These are phyloP conservation scores for Didymella arachidicola DNA, from an alignment of 2,329 filamentous ascomycete genomes.

Conservation along the genomic window DNA sequence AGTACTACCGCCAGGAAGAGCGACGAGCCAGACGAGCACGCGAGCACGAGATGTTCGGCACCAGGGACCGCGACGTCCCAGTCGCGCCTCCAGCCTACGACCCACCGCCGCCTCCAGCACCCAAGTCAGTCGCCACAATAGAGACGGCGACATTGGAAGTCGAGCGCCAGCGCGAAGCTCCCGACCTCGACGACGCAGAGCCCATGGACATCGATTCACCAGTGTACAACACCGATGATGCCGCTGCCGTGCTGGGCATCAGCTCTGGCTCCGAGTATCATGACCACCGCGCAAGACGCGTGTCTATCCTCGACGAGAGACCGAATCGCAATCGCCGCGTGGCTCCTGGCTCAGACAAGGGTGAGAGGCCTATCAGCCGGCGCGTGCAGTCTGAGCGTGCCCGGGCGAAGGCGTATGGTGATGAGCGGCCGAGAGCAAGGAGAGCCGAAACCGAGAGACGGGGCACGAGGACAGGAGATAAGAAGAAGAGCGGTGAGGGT, in stretches of 20 bases:
- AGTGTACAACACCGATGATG: slow-evolving; percentile 33
- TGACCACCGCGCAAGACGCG: slow-evolving; percentile 35
- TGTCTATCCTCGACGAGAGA: slow-evolving; percentile 40
- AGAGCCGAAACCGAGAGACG: slow-evolving; percentile 28
- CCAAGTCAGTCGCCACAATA: slow-evolving; percentile 13
- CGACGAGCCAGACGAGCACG: slow-evolving; percentile 35
- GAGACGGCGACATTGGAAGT: slow-evolving; percentile 33
- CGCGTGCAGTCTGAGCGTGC: slow-evolving; percentile 41
- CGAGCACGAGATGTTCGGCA: slow-evolving; percentile 42
- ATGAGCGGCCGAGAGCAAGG: slow-evolving; percentile 34
- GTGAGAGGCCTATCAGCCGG: slow-evolving; percentile 39
- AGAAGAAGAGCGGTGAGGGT: slow-evolving; percentile 43
- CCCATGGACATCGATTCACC: slow-evolving; percentile 13
- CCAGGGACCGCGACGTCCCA: slow-evolving; percentile 36
- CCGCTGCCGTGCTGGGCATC: slow-evolving; percentile 36
- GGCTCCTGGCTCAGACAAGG: slow-evolving; percentile 38
- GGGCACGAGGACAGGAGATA: slow-evolving; percentile 26
- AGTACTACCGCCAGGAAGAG: slow-evolving; percentile 41
- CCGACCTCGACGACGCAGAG: slow-evolving; percentile 10
- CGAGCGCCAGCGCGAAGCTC: slow-evolving; percentile 3
- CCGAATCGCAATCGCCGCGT: slow-evolving; percentile 41
- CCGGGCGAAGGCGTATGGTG: slow-evolving; percentile 33
- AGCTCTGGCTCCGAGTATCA: slow-evolving; percentile 42
- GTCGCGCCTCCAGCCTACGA: slow-evolving; percentile 28
- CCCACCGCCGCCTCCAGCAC: slow-evolving; percentile 21